Percentiles rank a stretch among this genome's conserved stretches.
Evolutionary conservation across 441 rosid species (phyloP).

Genomic region (Jatropha podagrica): DNA sequence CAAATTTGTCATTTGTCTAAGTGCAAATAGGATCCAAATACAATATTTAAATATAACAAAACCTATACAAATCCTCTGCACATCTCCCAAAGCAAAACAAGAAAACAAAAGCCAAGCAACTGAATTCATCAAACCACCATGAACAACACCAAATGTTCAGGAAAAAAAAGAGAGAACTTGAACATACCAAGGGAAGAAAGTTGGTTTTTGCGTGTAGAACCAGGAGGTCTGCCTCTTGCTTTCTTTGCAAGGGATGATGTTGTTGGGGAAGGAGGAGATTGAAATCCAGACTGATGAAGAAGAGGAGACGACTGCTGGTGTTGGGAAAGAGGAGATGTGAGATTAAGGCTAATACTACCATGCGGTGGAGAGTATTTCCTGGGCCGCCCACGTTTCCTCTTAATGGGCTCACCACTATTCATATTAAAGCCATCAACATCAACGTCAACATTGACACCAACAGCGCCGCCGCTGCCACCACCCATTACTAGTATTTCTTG

Average conservation of each 20-base stretch:
- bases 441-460: not conserved
- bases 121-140: not conserved
- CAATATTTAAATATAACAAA: not conserved
- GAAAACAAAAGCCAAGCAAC: not conserved
- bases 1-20: not conserved
- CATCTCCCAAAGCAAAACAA: not conserved
- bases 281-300: constrained; percentile 7
- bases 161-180: not conserved
- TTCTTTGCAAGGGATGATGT: not conserved
- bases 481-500: not conserved
- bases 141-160: no score
- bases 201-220: not conserved
- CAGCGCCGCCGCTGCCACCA: not conserved
- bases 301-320: not conserved
- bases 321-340: not conserved
- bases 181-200: not conserved
- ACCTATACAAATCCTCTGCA: not conserved
- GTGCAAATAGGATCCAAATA: not conserved
- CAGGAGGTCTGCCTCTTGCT: constrained; percentile 14
- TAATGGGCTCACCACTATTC: not conserved
- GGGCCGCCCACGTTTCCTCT: constrained; percentile 17
- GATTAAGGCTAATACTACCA: not conserved
- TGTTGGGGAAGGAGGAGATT: constrained; percentile 1
- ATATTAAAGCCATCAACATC: not conserved
- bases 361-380: constrained; percentile 13